Evolutionary conservation across 306 rosid genomes (phyloP), one percentile per base, ranked within the genome.

Genomic region (Parietaria judaica): DNA sequence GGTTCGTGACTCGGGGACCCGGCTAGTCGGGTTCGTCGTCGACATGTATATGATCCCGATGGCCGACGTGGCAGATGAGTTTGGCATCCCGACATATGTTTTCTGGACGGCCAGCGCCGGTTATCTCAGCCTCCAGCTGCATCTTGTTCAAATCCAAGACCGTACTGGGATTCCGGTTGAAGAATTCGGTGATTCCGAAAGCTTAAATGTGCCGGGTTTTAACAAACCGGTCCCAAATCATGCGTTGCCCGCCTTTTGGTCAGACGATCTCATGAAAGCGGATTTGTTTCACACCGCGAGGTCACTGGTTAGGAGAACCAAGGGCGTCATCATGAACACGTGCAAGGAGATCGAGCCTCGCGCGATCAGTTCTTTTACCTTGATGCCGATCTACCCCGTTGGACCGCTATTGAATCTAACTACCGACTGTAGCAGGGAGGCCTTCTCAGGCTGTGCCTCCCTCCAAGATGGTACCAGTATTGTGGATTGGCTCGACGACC

Each of bases 401-500:
- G 44, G 44, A 4, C 44, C 44, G 44, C 5, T 39, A 39, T 7
- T 39, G 5, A 39, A 39, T 39, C 44, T 39, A 7, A 39, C 5
- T n/a, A n/a, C n/a, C 44, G 44, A 39, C 7, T 6, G 23, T 5
- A 23, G 23, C 14, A 49, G 14, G 3, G 52, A n/a, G n/a, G n/a
- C n/a, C n/a, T n/a, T n/a, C n/a, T n/a, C n/a, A n/a, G n/a, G n/a
- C n/a, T n/a, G 14, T 36, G n/a, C n/a, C n/a, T n/a, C n/a, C n/a
- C n/a, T n/a, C n/a, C 66, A 70, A 3, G 52, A 14, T n/a, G 52
- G 80, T 80, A 7, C 75, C 54, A 66, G 53, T 62, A 76, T 86
- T 70, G 34, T 80, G 70, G 76, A 66, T 55, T 86, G 86, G 86
- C 81, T 83, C 11, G 81, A 83, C 57, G 68, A 67, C 23, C 89